Conservation (phyloP, 2,329 filamentous ascomycete genomes). For the Alternaria sp. region DNA sequence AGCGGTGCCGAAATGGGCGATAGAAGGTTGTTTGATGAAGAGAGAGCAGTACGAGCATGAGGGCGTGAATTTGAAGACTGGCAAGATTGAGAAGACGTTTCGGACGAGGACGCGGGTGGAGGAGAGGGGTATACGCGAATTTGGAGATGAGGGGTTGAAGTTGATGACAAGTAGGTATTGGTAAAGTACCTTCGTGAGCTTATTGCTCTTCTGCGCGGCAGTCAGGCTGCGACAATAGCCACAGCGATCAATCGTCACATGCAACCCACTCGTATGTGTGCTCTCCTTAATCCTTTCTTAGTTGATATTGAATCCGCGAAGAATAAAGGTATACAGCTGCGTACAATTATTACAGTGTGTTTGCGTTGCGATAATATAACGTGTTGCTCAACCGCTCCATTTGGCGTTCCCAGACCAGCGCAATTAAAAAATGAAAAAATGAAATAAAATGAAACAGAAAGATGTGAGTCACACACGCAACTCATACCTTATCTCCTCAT, state of each 20-base stretch:
- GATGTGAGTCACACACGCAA: not conserved
- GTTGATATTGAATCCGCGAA: not conserved
- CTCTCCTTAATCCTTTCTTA: not conserved
- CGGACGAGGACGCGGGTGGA: slow-evolving; percentile 34
- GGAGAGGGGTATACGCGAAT: slow-evolving; percentile 34
- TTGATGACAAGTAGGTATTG: slow-evolving; percentile 36
- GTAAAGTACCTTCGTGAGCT: slow-evolving; percentile 3
- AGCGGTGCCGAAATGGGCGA: slow-evolving; percentile 39
- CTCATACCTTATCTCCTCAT: not conserved
- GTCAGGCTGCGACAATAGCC: not conserved
- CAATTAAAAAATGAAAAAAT: not conserved
- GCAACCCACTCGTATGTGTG: not conserved
- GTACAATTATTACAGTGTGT: not conserved
- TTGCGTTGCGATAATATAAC: not conserved
- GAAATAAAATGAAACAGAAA: not conserved
- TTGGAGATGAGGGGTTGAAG: slow-evolving; percentile 30
- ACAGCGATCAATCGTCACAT: not conserved
- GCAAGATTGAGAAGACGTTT: slow-evolving; percentile 25
- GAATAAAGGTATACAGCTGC: not conserved
- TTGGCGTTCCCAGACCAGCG: not conserved
- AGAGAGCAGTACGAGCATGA: slow-evolving; percentile 39
- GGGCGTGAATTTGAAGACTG: slow-evolving; percentile 38
- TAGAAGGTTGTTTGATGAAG: slow-evolving; percentile 42
- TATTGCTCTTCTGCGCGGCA: not conserved
- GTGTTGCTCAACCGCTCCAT: not conserved